Evolutionary conservation across 1,284 basidiomycete genomes (phyloP).

Genomic region (Rhodotorula sp.): DNA sequence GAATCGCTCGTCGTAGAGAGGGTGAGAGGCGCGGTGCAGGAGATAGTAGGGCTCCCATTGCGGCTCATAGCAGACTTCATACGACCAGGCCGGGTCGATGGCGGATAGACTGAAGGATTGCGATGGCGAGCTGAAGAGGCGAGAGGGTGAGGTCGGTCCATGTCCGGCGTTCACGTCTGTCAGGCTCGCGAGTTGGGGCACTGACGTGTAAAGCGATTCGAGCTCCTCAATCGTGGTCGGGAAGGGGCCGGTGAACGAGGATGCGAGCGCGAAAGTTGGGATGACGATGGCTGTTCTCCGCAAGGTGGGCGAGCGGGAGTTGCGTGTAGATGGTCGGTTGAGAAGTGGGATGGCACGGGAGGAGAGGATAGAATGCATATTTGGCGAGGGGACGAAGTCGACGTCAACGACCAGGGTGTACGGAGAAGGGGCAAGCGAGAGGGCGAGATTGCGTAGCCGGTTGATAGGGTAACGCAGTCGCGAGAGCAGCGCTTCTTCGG

Average conservation of each 20-base stretch:
- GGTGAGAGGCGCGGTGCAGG: conserved; percentile 23
- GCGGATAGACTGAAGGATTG: not conserved
- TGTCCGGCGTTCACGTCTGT: conserved; percentile 33
- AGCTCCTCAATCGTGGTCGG: conserved; percentile 7
- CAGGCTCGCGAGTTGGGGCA: conserved; percentile 11
- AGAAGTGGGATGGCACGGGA: conserved; percentile 14
- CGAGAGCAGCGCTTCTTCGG: conserved; percentile 7
- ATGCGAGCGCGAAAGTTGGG: conserved; percentile 19
- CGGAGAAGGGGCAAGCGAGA: not conserved
- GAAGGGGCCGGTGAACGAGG: not conserved
- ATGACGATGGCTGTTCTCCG: conserved; percentile 22
- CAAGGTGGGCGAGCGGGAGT: conserved; percentile 19
- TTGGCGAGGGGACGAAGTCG: conserved; percentile 30
- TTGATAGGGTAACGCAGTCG: conserved; percentile 37
- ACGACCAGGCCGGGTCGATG: conserved; percentile 2
- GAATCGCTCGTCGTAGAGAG: conserved; percentile 34
- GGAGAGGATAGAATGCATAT: conserved; percentile 21
- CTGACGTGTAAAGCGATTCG: not conserved
- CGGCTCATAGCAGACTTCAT: conserved; percentile 26
- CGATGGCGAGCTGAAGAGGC: conserved; percentile 10
- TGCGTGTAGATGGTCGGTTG: not conserved
- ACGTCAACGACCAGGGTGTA: conserved; percentile 28
- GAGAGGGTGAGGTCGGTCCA: conserved; percentile 28
- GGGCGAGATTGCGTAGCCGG: conserved; percentile 28
- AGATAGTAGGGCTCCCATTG: conserved; percentile 38